Conservation (phyloP, 768 basidiomycete species). For the Tephrocybe rancida region DNA sequence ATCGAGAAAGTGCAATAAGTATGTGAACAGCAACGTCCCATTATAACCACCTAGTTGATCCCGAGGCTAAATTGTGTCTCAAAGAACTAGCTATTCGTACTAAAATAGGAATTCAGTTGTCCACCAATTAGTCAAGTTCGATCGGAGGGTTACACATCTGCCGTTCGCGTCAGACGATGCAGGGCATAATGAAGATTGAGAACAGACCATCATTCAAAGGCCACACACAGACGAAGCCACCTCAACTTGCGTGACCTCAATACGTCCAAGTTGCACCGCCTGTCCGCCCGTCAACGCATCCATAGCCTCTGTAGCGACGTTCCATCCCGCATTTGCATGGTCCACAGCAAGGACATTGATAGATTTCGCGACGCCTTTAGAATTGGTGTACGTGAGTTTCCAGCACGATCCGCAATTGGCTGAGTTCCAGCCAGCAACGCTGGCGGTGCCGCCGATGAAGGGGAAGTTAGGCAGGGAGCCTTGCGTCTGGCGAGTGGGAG, state of each 20-base stretch:
- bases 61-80: too few species aligned
- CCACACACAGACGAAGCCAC: slow-evolving; percentile 26
- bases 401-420: slow-evolving; percentile 55
- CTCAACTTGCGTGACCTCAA: slow-evolving; percentile 21
- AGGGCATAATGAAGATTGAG: background rate
- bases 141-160: too few species aligned
- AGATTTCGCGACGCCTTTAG: slow-evolving; percentile 22
- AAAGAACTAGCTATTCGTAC: too few species aligned
- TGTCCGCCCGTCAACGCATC: slow-evolving; percentile 30
- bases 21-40: too few species aligned
- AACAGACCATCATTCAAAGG: slow-evolving; percentile 10
- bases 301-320: slow-evolving; percentile 29
- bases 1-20: too few species aligned
- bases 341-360: slow-evolving; percentile 52
- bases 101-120: too few species aligned
- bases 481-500: slow-evolving; percentile 43
- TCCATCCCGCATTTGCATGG: slow-evolving; percentile 22
- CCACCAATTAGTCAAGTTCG: too few species aligned
- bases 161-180: too few species aligned
- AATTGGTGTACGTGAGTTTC: slow-evolving; percentile 43
- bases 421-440: slow-evolving; percentile 46
- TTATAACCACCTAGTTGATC: too few species aligned
- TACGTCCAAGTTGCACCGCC: slow-evolving; percentile 27
- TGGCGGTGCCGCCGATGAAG: slow-evolving; percentile 50
- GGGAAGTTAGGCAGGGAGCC: slow-evolving; percentile 52